phyloP scores from a whole-genome alignment of 1,139 yeast genomes.

The Kodamaea sp. region DNA sequence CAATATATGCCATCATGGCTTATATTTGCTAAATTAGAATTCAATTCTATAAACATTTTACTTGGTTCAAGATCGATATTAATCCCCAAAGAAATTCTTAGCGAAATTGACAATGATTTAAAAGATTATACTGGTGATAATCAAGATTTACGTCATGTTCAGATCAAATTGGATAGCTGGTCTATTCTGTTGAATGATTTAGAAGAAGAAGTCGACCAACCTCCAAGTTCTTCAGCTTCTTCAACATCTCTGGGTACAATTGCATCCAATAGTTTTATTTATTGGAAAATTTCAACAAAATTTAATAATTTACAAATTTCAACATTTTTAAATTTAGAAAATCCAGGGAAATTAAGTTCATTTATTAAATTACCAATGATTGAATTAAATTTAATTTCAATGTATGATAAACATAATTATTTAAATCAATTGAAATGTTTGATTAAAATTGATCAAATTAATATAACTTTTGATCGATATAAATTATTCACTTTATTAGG shows the following conservation, averaged over 20 bases:
- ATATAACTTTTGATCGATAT: conserved; percentile 42
- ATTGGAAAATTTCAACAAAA: conserved; percentile 19
- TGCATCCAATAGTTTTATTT: conserved; percentile 12
- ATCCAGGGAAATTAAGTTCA: conserved; percentile 10
- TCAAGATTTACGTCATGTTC: conserved; percentile 34
- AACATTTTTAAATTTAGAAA: conserved; percentile 25
- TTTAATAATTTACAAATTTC: conserved; percentile 21
- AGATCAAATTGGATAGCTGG: conserved; percentile 10
- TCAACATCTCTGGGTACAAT: conserved; percentile 26
- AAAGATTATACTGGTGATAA: conserved; percentile 38
- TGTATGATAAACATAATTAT: conserved; percentile 9
- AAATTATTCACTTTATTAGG: conserved; percentile 54
- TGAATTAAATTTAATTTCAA: conserved; percentile 15
- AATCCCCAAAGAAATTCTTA: conserved; percentile 41
- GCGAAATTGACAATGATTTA: conserved; percentile 28
- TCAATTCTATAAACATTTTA: conserved; percentile 30
- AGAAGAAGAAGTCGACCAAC: conserved; percentile 2
- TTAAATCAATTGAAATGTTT: conserved; percentile 28
- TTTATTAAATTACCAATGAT: conserved; percentile 20
- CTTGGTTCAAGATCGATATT: conserved; percentile 63
- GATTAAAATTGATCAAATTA: conserved; percentile 27
- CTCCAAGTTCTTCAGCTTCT: conserved; percentile 9
- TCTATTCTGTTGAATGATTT: conserved; percentile 12
- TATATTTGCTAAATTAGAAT: conserved; percentile 29
- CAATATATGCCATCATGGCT: conserved; percentile 48